phyloP scores from a whole-genome alignment of 306 rosid genomes.

The Amphicarpaea edgeworthii region DNA sequence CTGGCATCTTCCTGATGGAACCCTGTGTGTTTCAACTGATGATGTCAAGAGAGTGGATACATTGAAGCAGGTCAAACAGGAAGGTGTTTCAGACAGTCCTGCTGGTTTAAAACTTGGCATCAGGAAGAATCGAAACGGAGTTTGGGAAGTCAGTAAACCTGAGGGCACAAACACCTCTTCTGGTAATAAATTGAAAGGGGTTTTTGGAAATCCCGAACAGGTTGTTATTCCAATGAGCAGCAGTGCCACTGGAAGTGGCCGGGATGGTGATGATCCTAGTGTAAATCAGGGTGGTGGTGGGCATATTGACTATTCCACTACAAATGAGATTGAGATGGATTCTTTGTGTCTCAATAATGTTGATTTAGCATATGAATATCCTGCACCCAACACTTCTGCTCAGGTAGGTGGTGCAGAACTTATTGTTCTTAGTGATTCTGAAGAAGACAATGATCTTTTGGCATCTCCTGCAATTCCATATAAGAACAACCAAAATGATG shows the following conservation, averaged over 20 bases:
- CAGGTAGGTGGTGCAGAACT: slow-evolving; percentile 72
- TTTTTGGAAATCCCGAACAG: slow-evolving; percentile 69
- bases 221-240: slow-evolving; percentile 96
- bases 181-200: slow-evolving; percentile 66
- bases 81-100: slow-evolving; percentile 86
- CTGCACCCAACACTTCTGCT: slow-evolving; percentile 66
- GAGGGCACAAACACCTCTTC: slow-evolving; percentile 74
- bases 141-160: slow-evolving; percentile 90
- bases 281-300: slow-evolving; percentile 90
- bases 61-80: slow-evolving; percentile 82
- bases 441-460: slow-evolving; percentile 77
- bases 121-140: slow-evolving; percentile 79
- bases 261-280: slow-evolving; percentile 96
- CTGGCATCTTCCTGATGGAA: slow-evolving; percentile 87
- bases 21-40: slow-evolving; percentile 52
- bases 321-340: slow-evolving; percentile 86
- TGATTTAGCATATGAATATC: slow-evolving; percentile 69
- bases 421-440: slow-evolving; percentile 95
- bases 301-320: slow-evolving; percentile 66
- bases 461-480: slow-evolving; percentile 58
- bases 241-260: slow-evolving; percentile 91
- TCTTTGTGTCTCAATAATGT: slow-evolving; percentile 66
- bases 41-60: slow-evolving; percentile 63
- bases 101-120: slow-evolving; percentile 86
- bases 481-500: slow-evolving; percentile 60